Evolutionary conservation across 805 yeast species (phyloP).

Genomic region (Saccharomycopsis sp.): DNA sequence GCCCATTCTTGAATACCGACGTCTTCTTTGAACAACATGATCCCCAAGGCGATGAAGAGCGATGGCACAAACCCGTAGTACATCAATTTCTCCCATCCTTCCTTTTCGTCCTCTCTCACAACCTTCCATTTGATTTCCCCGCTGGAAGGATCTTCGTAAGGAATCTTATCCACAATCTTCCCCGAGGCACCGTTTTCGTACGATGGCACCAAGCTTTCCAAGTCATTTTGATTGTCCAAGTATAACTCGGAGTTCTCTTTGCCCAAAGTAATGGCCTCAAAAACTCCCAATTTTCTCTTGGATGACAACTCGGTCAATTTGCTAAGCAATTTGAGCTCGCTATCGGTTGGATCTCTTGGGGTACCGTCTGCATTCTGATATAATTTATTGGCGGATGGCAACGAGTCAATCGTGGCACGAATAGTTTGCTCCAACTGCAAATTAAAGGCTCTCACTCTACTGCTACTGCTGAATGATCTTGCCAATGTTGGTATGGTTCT

Average conservation of each 20-base stretch:
- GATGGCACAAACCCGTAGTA: slow-evolving; percentile 71
- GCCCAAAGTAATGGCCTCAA: slow-evolving; percentile 42
- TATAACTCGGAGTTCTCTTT: slow-evolving; percentile 48
- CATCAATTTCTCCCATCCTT: slow-evolving; percentile 79
- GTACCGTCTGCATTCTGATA: slow-evolving; percentile 74
- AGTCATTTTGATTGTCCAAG: slow-evolving; percentile 53
- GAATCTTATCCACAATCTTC: slow-evolving; percentile 75
- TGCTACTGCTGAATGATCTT: neutral
- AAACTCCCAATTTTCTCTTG: slow-evolving; percentile 45
- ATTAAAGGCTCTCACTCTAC: slow-evolving; percentile 28
- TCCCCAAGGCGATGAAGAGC: slow-evolving; percentile 47
- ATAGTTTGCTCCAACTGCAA: slow-evolving; percentile 53
- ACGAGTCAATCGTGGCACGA: slow-evolving; percentile 50
- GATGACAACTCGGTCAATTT: slow-evolving; percentile 57
- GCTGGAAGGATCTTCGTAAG: slow-evolving; percentile 69
- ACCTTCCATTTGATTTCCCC: slow-evolving; percentile 77
- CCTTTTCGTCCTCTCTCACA: slow-evolving; percentile 66
- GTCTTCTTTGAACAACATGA: slow-evolving; percentile 44
- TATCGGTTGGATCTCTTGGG: slow-evolving; percentile 60
- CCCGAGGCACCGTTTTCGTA: slow-evolving; percentile 41
- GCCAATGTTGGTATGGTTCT: neutral
- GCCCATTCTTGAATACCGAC: slow-evolving; percentile 70
- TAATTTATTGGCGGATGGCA: slow-evolving; percentile 59
- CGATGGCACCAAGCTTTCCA: slow-evolving; percentile 45
- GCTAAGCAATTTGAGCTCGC: slow-evolving; percentile 66